Evolutionary conservation across 1,139 yeast species (phyloP).

Genomic region (Pichiaceae sp.): DNA sequence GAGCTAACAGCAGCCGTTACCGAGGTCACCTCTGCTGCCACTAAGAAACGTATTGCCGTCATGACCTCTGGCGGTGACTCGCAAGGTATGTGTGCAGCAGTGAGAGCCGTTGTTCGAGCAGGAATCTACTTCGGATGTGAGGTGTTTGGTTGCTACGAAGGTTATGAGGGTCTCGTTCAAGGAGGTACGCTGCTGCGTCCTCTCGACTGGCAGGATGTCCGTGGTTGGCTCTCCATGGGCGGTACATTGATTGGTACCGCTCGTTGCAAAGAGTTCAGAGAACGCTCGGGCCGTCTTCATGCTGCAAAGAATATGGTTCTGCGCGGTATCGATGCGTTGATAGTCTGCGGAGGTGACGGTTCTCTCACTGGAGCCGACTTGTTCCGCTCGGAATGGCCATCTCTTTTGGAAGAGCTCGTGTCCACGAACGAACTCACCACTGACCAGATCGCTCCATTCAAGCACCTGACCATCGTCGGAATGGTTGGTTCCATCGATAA

Average conservation of each 20-base stretch:
- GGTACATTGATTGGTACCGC: slow-evolving; percentile 98
- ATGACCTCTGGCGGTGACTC: slow-evolving; percentile 99
- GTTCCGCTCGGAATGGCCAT: slow-evolving; percentile 92
- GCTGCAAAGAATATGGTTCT: slow-evolving; percentile 81
- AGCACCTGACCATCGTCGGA: slow-evolving; percentile 83
- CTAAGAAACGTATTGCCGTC: slow-evolving; percentile 59
- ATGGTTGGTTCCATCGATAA: slow-evolving; percentile 95
- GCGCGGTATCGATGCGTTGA: slow-evolving; percentile 88
- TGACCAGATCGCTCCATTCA: slow-evolving; percentile 51
- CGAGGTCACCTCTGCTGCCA: not conserved
- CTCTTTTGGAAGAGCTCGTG: slow-evolving; percentile 63
- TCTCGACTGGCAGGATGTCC: slow-evolving; percentile 87
- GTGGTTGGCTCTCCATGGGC: slow-evolving; percentile 86
- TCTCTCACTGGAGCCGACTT: slow-evolving; percentile 95
- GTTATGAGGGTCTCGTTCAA: slow-evolving; percentile 86
- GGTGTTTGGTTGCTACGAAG: slow-evolving; percentile 90
- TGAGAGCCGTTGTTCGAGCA: slow-evolving; percentile 87
- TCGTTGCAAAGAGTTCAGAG: slow-evolving; percentile 77
- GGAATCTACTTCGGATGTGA: slow-evolving; percentile 88
- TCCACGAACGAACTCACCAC: slow-evolving; percentile 43
- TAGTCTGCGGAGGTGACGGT: slow-evolving; percentile 99
- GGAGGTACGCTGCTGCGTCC: slow-evolving; percentile 73
- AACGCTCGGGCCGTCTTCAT: slow-evolving; percentile 70
- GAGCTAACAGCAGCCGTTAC: slow-evolving; percentile 4
- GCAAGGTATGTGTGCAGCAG: slow-evolving; percentile 97